Evolutionary conservation across 495 filamentous ascomycete species (phyloP), one percentile per base, ranked within the genome.

Genomic region (Penicillium longicatenatum): DNA sequence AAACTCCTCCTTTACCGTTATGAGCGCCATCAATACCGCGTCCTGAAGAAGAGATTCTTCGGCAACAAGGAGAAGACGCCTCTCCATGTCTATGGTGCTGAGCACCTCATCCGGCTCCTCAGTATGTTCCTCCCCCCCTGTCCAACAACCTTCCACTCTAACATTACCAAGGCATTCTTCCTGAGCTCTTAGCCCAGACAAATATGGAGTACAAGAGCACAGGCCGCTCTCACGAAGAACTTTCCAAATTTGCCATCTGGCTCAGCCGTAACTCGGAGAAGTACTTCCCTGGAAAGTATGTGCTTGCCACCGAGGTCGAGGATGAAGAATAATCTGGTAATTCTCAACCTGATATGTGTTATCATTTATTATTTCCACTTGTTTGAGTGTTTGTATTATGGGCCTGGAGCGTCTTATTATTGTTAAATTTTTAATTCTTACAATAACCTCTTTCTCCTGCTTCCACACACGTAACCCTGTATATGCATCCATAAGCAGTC

Each of bases 121-220:
- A 92, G 93, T 97, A 88, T 53, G 81, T 76, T 35, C 42, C 52
- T 12, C 14, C 14, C 37, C 16, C 17, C 37, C 16, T 16, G n/a
- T 6, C 17, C 14, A 39, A 39, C 3, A n/a, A 39, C 37, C 10
- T 26, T 42, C 45, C 50, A 63, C 58, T 65, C 63, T 54, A 54
- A 61, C 42, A 5, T 43, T 33, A 43, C 39, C 7, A 55, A 97
- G 94, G 96, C 11, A 86, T 87, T 8, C 84, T 98, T 61, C 94
- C 95, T 0, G 94, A 98, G 70, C 84, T 98, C 26, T 85, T 98
- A 60, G 92, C 92, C 17, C 93, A 97, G 69, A 98, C 94, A 30
- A 97, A 97, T 72, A 96, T 98, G 94, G 94, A 98, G 67, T 77
- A 84, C 24, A 92, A 93, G 70, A 90, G 90, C 9, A 89, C 94